Evolutionary conservation across 2,329 filamentous ascomycete genomes (phyloP).

Genomic region (Myriosclerotinia scirpicola): DNA sequence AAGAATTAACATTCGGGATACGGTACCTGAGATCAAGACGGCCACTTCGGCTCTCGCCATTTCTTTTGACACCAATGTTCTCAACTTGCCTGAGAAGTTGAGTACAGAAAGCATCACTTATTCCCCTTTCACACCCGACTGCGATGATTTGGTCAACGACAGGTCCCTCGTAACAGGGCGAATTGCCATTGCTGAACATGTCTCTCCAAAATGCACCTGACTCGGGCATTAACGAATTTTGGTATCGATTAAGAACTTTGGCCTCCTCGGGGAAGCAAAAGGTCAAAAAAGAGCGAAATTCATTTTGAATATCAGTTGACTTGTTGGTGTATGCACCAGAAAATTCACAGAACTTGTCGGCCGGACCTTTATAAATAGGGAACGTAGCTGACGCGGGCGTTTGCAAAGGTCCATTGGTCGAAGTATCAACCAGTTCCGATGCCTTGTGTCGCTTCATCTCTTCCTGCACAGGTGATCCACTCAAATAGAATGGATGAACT

Average conservation of each 20-base stretch:
- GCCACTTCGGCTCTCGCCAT: slow-evolving; percentile 53
- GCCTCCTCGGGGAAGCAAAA: slow-evolving; percentile 52
- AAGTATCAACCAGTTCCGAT: not conserved
- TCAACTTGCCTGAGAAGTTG: slow-evolving; percentile 54
- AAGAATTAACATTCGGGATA: slow-evolving; percentile 16
- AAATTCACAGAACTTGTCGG: slow-evolving; percentile 32
- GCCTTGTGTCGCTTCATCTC: not conserved
- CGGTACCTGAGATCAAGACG: slow-evolving; percentile 59
- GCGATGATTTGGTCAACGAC: slow-evolving; percentile 60
- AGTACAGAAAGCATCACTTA: slow-evolving; percentile 51
- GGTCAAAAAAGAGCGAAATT: slow-evolving; percentile 53
- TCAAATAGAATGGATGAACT: slow-evolving; percentile 25
- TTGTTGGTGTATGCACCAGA: slow-evolving; percentile 29
- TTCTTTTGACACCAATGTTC: slow-evolving; percentile 52
- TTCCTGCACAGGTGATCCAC: slow-evolving; percentile 20
- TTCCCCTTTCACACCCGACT: slow-evolving; percentile 56
- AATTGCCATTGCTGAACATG: slow-evolving; percentile 34
- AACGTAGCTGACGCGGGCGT: not conserved
- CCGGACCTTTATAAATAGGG: not conserved
- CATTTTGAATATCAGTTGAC: slow-evolving; percentile 57
- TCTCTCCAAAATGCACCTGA: slow-evolving; percentile 44
- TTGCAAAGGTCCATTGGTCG: slow-evolving; percentile 20
- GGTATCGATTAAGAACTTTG: slow-evolving; percentile 50
- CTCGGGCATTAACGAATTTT: slow-evolving; percentile 50
- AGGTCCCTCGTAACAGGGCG: slow-evolving; percentile 26